Percentiles rank a stretch among this genome's conserved stretches.
phyloP scores from a whole-genome alignment of 2,329 filamentous ascomycete genomes.

The Ophiostoma tasmaniense region DNA sequence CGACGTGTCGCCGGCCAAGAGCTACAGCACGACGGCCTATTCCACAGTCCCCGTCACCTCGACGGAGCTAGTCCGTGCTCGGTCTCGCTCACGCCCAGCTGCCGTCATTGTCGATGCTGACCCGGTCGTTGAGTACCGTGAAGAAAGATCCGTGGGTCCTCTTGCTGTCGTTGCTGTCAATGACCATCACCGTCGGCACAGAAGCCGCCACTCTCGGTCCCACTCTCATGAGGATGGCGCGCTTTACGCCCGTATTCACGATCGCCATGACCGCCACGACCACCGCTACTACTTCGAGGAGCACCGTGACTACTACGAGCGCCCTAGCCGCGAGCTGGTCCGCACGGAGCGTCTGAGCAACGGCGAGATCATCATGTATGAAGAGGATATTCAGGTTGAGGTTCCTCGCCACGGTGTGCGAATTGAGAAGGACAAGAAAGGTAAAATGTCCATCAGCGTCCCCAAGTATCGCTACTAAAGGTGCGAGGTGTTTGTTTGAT shows the following conservation, averaged over 20 bases:
- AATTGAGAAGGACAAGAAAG: conserved; percentile 86
- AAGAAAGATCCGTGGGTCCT: conserved; percentile 31
- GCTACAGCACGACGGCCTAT: conserved; percentile 24
- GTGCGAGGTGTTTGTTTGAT: conserved; percentile 32
- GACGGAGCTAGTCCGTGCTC: conserved; percentile 11
- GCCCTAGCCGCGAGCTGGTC: conserved; percentile 44
- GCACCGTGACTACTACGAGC: conserved; percentile 63
- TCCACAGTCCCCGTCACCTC: conserved; percentile 17
- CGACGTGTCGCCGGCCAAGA: conserved; percentile 39
- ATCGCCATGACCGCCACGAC: conserved; percentile 56
- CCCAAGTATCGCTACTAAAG: conserved; percentile 54
- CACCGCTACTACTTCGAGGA: conserved; percentile 37
- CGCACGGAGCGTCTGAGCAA: conserved; percentile 50
- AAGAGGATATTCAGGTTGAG: conserved; percentile 50
- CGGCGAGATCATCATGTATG: conserved; percentile 55
- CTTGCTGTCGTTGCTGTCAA: conserved; percentile 32
- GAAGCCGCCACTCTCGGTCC: conserved; percentile 22
- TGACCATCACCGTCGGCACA: conserved; percentile 2
- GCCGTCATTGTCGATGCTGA: conserved; percentile 35
- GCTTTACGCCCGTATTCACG: conserved; percentile 56
- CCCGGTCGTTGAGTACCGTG: conserved; percentile 25
- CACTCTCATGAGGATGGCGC: conserved; percentile 46
- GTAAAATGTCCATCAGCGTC: conserved; percentile 84
- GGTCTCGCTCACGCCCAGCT: conserved; percentile 26
- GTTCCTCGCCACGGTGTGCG: conserved; percentile 51